Conservation (phyloP, 768 basidiomycete genomes). For the Pleurotus djamor region DNA sequence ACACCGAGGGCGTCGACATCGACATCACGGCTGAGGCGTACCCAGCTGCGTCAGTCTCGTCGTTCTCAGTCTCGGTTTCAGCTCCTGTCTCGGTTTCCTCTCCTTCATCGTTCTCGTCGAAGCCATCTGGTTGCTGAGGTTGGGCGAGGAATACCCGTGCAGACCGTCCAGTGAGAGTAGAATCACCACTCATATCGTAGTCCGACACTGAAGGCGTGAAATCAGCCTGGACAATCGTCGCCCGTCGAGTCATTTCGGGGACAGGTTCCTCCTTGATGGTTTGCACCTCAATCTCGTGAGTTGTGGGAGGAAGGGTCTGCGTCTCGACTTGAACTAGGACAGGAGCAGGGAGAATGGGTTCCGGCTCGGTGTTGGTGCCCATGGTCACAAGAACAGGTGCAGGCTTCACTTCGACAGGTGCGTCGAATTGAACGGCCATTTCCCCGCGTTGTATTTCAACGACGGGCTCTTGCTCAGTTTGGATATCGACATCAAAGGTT, state of each 20-base stretch:
- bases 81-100: conserved; percentile 69
- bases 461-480: conserved; percentile 20
- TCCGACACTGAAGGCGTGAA: conserved; percentile 21
- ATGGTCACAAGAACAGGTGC: conserved; percentile 22
- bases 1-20: conserved; percentile 66
- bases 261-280: conserved; percentile 12
- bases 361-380: conserved; percentile 33
- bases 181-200: conserved; percentile 30
- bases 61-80: conserved; percentile 63
- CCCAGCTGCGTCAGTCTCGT: conserved; percentile 78
- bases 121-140: conserved; percentile 15
- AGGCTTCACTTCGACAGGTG: conserved; percentile 27
- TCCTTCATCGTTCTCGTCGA: conserved; percentile 47
- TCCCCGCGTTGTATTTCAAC: conserved; percentile 36
- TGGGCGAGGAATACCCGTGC: conserved; percentile 31
- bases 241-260: conserved; percentile 24
- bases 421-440: conserved; percentile 44
- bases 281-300: conserved; percentile 30
- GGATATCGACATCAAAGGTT: background rate
- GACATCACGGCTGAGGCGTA: conserved; percentile 65
- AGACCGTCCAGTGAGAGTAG: conserved; percentile 31
- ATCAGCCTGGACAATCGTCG: conserved; percentile 49
- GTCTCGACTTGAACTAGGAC: conserved; percentile 27
- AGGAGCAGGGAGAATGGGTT: conserved; percentile 17
- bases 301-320: conserved; percentile 30